Evolutionary conservation across 2,329 filamentous ascomycete species (phyloP).

Genomic region (Thielaviopsis punctulata): DNA sequence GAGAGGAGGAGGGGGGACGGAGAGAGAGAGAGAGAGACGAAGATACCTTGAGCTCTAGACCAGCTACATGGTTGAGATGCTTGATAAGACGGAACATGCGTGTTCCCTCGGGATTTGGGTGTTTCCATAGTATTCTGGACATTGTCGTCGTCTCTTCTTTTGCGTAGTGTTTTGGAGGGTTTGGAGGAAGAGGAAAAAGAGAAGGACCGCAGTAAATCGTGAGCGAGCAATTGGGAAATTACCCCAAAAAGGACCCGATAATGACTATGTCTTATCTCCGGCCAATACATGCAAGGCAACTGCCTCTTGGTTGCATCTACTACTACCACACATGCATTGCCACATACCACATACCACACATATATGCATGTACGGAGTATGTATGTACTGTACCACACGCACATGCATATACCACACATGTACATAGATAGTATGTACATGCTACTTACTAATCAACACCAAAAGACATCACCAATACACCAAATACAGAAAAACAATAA

Average conservation of each 20-base stretch:
- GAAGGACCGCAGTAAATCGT: too few species aligned
- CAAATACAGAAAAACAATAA: background rate
- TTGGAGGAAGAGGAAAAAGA: background rate
- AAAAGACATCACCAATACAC: background rate
- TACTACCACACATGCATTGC: too few species aligned
- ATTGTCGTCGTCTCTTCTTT: conserved; percentile 11
- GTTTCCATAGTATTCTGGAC: conserved; percentile 52
- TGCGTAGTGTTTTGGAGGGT: background rate
- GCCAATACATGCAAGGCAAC: too few species aligned
- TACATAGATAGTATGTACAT: too few species aligned
- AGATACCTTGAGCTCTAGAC: conserved; percentile 38
- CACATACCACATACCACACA: too few species aligned
- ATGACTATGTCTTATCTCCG: background rate
- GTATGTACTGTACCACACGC: too few species aligned
- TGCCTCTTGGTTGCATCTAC: too few species aligned
- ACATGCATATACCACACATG: too few species aligned
- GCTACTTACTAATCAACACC: background rate
- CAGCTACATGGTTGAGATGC: conserved; percentile 39
- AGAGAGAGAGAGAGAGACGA: background rate
- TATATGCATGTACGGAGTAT: too few species aligned
- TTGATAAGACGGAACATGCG: conserved; percentile 53
- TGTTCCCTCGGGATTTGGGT: conserved; percentile 42
- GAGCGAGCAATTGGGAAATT: background rate
- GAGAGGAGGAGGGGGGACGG: background rate
- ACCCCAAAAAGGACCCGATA: too few species aligned